Evolutionary conservation across 208 protist species (phyloP), one percentile per base, ranked within the genome.

Genomic region (Balamuthia mandrillaris): DNA sequence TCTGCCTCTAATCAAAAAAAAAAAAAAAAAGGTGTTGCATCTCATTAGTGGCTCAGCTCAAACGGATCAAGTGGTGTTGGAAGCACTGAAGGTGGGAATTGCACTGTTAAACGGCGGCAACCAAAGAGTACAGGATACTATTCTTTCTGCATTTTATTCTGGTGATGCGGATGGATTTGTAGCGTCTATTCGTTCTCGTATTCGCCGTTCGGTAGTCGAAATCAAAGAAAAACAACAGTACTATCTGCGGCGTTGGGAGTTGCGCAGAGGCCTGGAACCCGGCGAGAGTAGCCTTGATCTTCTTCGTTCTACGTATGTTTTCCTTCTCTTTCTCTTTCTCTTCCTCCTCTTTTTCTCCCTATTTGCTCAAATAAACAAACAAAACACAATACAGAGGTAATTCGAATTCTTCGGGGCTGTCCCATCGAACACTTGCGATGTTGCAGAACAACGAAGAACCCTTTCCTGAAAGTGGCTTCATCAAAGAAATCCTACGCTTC

Each of bases 211-310:
- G 21, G 56, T 78, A 21, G 35, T 78, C 18, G 68, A 78, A 33
- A 78, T 78, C 39, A 78, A 78, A 70, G 68, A 78, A 33, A 78
- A 78, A 33, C 68, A 78, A 27, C 68, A 78, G 47, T 78, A 58
- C 68, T 78, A 78, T 33, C 41, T 58, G 29, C 0, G 68, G 42
- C 68, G 49, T 16, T 45, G 49, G 1, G 68, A n/a, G n/a, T n/a
- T n/a, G n/a, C n/a, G n/a, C n/a, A n/a, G n/a, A n/a, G n/a, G n/a
- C n/a, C n/a, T n/a, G n/a, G n/a, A n/a, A n/a, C n/a, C n/a, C n/a
- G n/a, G n/a, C n/a, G n/a, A n/a, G n/a, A n/a, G n/a, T n/a, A n/a
- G n/a, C n/a, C n/a, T n/a, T n/a, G n/a, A n/a, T n/a, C n/a, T n/a
- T n/a, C n/a, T n/a, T n/a, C n/a, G n/a, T n/a, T n/a, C n/a, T n/a